Percentiles rank a stretch among this genome's conserved stretches.
These are phyloP conservation scores for Botrytis byssoidea DNA, from an alignment of 2,329 filamentous ascomycete genomes.

Conservation along the genomic window DNA sequence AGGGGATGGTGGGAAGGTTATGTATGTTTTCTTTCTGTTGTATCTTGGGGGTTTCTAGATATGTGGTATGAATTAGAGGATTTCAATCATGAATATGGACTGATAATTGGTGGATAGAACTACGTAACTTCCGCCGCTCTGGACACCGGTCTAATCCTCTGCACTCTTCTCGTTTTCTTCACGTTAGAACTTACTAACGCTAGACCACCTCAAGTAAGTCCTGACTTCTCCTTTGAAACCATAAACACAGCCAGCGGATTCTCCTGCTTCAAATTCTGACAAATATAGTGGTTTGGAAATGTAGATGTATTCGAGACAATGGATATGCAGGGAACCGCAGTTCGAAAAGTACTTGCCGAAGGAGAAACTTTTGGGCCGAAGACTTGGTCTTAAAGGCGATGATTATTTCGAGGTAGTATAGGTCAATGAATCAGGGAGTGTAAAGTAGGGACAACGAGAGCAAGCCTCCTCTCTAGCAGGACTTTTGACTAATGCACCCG, in stretches of 20 bases:
- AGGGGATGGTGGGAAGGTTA: slow-evolving; percentile 73
- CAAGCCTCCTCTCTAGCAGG: background rate
- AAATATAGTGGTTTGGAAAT: slow-evolving; percentile 2
- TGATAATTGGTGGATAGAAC: background rate
- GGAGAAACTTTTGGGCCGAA: slow-evolving; percentile 28
- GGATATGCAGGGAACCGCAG: background rate
- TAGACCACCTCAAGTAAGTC: background rate
- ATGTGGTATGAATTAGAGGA: rapidly evolving
- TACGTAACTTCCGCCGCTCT: slow-evolving; percentile 66
- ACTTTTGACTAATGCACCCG: background rate
- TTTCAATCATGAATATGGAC: background rate
- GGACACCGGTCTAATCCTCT: slow-evolving; percentile 65
- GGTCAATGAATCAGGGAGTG: background rate
- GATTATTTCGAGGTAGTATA: background rate
- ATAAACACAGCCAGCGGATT: background rate
- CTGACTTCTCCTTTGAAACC: background rate
- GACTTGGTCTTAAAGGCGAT: slow-evolving; percentile 20
- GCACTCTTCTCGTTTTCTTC: slow-evolving; percentile 61
- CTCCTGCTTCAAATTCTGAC: background rate
- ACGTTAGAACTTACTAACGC: slow-evolving; percentile 19
- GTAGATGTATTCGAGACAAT: slow-evolving; percentile 4
- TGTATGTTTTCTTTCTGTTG: background rate
- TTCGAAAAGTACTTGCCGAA: background rate
- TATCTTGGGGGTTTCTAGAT: no score
- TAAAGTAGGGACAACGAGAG: background rate